These are phyloP conservation scores for Chamaenerion angustifolium DNA, from an alignment of 345 rosid species.

Conservation along the genomic window DNA sequence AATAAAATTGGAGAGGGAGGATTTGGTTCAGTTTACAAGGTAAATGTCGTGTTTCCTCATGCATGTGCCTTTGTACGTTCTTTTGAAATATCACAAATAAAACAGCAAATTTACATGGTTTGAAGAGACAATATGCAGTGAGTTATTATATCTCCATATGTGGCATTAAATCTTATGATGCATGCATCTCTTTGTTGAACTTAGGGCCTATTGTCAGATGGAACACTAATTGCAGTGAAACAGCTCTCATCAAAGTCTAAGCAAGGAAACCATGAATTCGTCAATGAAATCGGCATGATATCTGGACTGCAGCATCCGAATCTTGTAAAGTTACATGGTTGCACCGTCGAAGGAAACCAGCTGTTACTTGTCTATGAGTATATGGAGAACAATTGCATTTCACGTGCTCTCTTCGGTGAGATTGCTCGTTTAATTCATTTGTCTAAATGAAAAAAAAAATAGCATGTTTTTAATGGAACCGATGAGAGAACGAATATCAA, in stretches of 20 bases:
- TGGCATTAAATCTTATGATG: not conserved
- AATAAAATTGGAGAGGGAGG: constrained; percentile 77
- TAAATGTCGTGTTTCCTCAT: constrained; percentile 6
- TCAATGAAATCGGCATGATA: constrained; percentile 67
- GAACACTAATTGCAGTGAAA: constrained; percentile 59
- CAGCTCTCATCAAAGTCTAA: constrained; percentile 57
- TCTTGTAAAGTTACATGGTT: constrained; percentile 62
- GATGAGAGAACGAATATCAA: too few relatives aligned
- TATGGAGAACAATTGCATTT: constrained; percentile 61
- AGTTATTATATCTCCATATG: too few relatives aligned
- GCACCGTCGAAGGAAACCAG: constrained; percentile 69
- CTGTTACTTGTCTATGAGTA: constrained; percentile 57
- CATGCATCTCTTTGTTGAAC: constrained; percentile 8
- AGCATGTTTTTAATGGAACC: too few relatives aligned
- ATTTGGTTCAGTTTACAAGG: constrained; percentile 67
- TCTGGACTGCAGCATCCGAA: constrained; percentile 72
- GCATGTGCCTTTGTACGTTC: too few relatives aligned
- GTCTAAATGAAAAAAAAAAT: too few relatives aligned
- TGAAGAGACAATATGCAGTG: too few relatives aligned
- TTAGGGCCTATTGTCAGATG: constrained; percentile 58
- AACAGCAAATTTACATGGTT: not conserved
- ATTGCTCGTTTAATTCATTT: not conserved
- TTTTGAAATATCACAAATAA: not conserved
- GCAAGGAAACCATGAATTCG: constrained; percentile 69
- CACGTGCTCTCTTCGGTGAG: constrained; percentile 55